These are phyloP conservation scores for Globisporangium middletonii DNA, from an alignment of 352 stramenopile genomes.

Conservation along the genomic window DNA sequence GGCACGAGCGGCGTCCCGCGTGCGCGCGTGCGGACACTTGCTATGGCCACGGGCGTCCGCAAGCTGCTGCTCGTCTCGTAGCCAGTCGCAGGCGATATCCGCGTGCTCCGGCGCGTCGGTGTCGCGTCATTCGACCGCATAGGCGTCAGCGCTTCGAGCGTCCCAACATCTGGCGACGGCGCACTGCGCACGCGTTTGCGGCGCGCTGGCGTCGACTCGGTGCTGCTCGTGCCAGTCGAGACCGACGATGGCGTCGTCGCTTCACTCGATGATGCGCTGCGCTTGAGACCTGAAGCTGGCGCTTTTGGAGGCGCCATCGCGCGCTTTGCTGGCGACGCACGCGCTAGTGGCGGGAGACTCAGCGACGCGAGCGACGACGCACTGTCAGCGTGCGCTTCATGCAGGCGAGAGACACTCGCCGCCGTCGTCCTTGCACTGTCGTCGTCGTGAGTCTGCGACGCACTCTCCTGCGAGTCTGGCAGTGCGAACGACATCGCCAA, in stretches of 20 bases:
- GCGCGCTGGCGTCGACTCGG: conserved; percentile 11
- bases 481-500: conserved; percentile 63
- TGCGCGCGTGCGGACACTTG: conserved; percentile 42
- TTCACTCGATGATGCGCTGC: neutral
- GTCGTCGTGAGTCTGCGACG: conserved; percentile 27
- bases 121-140: neutral
- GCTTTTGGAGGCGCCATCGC: too few relatives aligned
- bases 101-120: neutral
- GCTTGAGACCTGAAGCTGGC: neutral
- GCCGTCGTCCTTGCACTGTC: conserved; percentile 15
- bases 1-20: conserved; percentile 38
- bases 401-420: neutral
- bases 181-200: conserved; percentile 24
- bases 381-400: neutral
- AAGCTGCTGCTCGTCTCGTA: neutral
- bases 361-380: too few relatives aligned
- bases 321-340: neutral
- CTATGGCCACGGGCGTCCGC: conserved; percentile 30
- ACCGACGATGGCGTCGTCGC: neutral
- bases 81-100: neutral
- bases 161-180: conserved; percentile 22
- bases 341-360: too few relatives aligned
- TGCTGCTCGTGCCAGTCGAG: conserved; percentile 10
- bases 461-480: conserved; percentile 49
- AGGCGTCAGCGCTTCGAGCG: neutral